These are phyloP conservation scores for Citrullus colocynthis DNA, from an alignment of 306 rosid species.

Conservation along the genomic window DNA sequence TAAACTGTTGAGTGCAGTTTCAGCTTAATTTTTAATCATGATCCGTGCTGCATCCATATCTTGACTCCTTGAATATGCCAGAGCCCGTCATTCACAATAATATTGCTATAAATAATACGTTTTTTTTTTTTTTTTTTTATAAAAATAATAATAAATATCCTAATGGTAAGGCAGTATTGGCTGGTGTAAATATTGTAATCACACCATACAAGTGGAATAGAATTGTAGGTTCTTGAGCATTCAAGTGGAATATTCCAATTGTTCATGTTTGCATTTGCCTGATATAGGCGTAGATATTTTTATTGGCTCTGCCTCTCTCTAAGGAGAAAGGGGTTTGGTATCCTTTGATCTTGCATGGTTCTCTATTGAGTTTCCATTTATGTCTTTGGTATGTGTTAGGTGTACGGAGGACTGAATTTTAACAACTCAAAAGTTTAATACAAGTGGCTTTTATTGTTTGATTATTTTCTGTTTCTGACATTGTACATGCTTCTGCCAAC, in stretches of 20 bases:
- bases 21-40: too few relatives aligned
- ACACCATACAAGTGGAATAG: background rate
- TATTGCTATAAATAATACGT: too few relatives aligned
- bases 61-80: too few relatives aligned
- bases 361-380: background rate
- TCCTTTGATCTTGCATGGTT: background rate
- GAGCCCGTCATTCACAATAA: too few relatives aligned
- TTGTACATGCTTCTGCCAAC: background rate
- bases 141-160: background rate
- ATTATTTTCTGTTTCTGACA: background rate
- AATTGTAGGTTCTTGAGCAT: background rate
- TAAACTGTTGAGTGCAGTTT: too few relatives aligned
- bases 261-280: background rate
- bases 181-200: background rate
- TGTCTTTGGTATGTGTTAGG: background rate
- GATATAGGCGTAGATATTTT: background rate
- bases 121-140: too few relatives aligned
- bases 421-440: background rate
- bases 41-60: too few relatives aligned
- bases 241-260: background rate
- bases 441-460: background rate
- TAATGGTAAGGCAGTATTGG: background rate
- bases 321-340: background rate
- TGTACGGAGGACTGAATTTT: background rate
- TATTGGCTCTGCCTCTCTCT: background rate